Conservation (phyloP, 305 asterid species). For the Fraxinus paxiana region DNA sequence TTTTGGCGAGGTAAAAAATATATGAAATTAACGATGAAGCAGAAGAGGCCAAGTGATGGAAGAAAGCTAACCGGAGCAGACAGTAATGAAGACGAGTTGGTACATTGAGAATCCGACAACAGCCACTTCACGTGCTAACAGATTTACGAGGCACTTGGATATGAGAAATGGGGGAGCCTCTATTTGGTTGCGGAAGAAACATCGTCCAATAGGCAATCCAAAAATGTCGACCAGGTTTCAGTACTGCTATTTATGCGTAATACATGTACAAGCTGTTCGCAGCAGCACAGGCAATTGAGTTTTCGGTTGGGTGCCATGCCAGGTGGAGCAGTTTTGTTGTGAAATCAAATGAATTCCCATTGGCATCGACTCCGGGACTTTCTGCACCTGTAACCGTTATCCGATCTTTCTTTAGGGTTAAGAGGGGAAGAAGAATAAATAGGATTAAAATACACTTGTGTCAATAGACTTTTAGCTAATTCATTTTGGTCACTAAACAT, state of each 20-base stretch:
- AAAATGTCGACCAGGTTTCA: constrained; percentile 39
- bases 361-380: constrained; percentile 78
- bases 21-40: constrained; percentile 13
- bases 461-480: not conserved
- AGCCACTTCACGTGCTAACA: constrained; percentile 26
- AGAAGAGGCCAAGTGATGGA: constrained; percentile 40
- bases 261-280: constrained; percentile 98
- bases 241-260: constrained; percentile 53
- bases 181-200: not conserved
- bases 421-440: not conserved
- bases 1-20: constrained; percentile 26
- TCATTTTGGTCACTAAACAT: not conserved
- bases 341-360: constrained; percentile 83
- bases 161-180: constrained; percentile 37
- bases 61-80: constrained; percentile 6
- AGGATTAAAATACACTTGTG: not conserved
- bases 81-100: constrained; percentile 14
- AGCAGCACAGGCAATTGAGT: constrained; percentile 94
- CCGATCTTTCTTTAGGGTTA: not conserved
- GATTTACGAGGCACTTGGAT: constrained; percentile 41
- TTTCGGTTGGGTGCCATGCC: constrained; percentile 97
- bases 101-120: not conserved
- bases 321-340: constrained; percentile 88
- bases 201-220: constrained; percentile 27
- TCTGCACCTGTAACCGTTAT: constrained; percentile 51